These are phyloP conservation scores for Ceratobasidium papillatum DNA, from an alignment of 1,284 basidiomycete genomes.

Conservation along the genomic window DNA sequence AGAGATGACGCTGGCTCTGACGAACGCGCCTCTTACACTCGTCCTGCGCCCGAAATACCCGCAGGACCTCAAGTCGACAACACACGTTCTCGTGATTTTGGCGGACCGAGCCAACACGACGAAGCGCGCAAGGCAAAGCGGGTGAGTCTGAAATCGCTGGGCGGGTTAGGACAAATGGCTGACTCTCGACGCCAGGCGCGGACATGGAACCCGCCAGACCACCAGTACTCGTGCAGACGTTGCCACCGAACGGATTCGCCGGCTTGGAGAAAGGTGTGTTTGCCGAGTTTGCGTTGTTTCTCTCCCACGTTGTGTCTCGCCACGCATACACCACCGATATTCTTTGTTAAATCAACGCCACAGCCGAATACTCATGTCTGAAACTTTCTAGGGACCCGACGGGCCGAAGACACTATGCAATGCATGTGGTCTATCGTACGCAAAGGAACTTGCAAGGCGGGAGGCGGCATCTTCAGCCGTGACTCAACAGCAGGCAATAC, in stretches of 20 bases:
- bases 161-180: neutral
- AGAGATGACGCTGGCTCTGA: conserved; percentile 1
- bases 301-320: neutral
- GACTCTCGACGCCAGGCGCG: conserved; percentile 11
- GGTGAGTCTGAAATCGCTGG: conserved; percentile 8
- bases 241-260: conserved; percentile 37
- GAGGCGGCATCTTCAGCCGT: conserved; percentile 23
- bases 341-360: neutral
- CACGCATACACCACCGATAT: conserved; percentile 22
- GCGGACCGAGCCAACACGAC: neutral
- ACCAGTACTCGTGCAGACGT: conserved; percentile 37
- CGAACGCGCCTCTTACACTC: conserved; percentile 10
- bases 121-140: conserved; percentile 19
- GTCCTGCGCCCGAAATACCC: neutral
- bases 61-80: neutral
- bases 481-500: neutral
- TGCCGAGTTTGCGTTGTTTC: neutral
- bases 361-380: neutral
- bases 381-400: conserved; percentile 24
- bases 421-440: conserved; percentile 36
- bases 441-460: conserved; percentile 26
- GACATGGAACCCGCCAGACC: conserved; percentile 39
- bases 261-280: conserved; percentile 37
- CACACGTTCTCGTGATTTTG: neutral
- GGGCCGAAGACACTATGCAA: conserved; percentile 39